Evolutionary conservation across 1,284 basidiomycete genomes (phyloP).

Genomic region (Nidula niveotomentosa): DNA sequence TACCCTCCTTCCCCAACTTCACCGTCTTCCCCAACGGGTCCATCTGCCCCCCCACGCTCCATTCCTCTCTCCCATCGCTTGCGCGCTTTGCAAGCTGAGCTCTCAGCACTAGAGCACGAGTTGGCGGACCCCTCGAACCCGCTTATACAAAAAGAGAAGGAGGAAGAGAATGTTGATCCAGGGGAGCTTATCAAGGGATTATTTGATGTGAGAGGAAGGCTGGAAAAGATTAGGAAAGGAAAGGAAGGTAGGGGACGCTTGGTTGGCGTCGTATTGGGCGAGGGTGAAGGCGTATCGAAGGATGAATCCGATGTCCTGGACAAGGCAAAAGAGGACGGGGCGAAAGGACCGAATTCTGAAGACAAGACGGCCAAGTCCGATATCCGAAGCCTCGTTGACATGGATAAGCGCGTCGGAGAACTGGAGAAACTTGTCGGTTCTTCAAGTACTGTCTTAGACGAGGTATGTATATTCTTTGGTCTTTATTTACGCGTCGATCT

Average conservation of each 20-base stretch:
- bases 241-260: conserved; percentile 66
- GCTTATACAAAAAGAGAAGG: conserved; percentile 49
- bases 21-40: conserved; percentile 41
- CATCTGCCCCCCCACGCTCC: conserved; percentile 29
- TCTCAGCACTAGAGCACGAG: conserved; percentile 66
- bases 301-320: too few relatives aligned
- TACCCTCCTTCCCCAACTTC: conserved; percentile 68
- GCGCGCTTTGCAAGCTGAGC: conserved; percentile 60
- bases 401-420: conserved; percentile 79
- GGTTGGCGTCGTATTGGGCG: conserved; percentile 61
- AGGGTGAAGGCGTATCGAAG: conserved; percentile 8
- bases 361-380: conserved; percentile 34
- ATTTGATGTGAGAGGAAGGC: conserved; percentile 66
- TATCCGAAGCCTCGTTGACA: conserved; percentile 53
- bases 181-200: conserved; percentile 75
- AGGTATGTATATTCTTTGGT: conserved; percentile 40
- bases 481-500: neutral
- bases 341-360: conserved; percentile 13
- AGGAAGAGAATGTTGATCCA: conserved; percentile 63
- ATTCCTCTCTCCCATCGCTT: conserved; percentile 62
- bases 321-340: conserved; percentile 3
- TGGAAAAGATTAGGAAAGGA: conserved; percentile 65
- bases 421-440: conserved; percentile 82
- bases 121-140: conserved; percentile 72
- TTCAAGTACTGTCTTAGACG: conserved; percentile 67